Evolutionary conservation across 2,329 filamentous ascomycete species (phyloP).

Genomic region (Ilyonectria sp.): DNA sequence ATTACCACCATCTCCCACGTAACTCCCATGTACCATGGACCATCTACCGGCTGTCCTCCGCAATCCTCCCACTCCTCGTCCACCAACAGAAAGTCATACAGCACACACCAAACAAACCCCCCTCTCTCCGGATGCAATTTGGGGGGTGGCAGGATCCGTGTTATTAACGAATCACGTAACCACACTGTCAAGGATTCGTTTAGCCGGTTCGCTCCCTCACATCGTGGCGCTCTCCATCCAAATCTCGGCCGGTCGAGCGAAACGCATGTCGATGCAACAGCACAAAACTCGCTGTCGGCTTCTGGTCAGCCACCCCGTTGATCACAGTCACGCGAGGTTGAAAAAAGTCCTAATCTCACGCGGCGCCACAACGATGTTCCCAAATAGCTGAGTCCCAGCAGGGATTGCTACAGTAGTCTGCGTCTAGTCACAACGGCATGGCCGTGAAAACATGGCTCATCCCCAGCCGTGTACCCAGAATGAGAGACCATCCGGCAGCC

Average conservation of each 20-base stretch:
- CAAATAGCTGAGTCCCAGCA: slow-evolving; percentile 22
- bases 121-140: slow-evolving; percentile 14
- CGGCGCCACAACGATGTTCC: slow-evolving; percentile 6
- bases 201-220: slow-evolving; percentile 18
- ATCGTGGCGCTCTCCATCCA: slow-evolving; percentile 24
- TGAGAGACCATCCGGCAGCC: slow-evolving; percentile 16
- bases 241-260: slow-evolving; percentile 13
- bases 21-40: slow-evolving; percentile 21
- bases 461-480: slow-evolving; percentile 9
- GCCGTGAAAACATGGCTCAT: slow-evolving; percentile 17
- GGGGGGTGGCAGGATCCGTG: not conserved
- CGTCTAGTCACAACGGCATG: slow-evolving; percentile 16
- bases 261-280: slow-evolving; percentile 6
- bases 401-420: slow-evolving; percentile 20
- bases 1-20: slow-evolving; percentile 33
- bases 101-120: slow-evolving; percentile 3
- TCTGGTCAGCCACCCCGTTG: slow-evolving; percentile 15
- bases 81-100: slow-evolving; percentile 5
- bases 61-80: slow-evolving; percentile 12
- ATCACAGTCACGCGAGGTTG: slow-evolving; percentile 27
- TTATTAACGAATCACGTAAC: slow-evolving; percentile 18
- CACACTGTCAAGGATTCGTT: slow-evolving; percentile 8
- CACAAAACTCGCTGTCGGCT: not conserved
- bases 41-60: slow-evolving; percentile 9
- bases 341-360: slow-evolving; percentile 11